Percentiles rank a stretch among this genome's conserved stretches.
phyloP scores from a whole-genome alignment of 805 yeast species.

The Lachancea sp. region DNA sequence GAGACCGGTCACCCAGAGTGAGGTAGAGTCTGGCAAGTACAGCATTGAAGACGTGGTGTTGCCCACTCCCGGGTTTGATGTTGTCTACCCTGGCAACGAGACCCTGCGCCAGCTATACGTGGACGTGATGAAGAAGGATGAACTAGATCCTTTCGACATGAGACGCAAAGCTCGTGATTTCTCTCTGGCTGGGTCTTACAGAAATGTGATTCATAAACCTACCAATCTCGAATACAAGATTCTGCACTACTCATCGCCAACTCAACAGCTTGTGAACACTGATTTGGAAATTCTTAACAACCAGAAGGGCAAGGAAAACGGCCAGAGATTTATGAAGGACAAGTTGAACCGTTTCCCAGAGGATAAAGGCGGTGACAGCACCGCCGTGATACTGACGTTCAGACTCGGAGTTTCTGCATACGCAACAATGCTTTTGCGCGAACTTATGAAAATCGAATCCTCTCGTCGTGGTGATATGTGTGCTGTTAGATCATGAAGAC shows the following conservation, averaged over 20 bases:
- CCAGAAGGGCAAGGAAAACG: constrained; percentile 29
- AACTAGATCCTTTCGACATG: constrained; percentile 81
- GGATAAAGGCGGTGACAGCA: constrained; percentile 41
- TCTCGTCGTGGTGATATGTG: constrained; percentile 47
- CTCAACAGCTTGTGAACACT: constrained; percentile 69
- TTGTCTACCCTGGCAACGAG: constrained; percentile 72
- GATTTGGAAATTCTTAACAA: constrained; percentile 56
- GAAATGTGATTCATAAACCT: constrained; percentile 66
- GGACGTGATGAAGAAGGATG: constrained; percentile 71
- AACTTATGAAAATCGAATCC: constrained; percentile 75
- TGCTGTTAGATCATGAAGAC: constrained; percentile 25
- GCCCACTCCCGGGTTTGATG: constrained; percentile 96
- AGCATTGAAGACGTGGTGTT: constrained; percentile 78
- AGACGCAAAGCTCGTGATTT: constrained; percentile 79
- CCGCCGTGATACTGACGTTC: constrained; percentile 70
- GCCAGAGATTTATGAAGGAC: constrained; percentile 28
- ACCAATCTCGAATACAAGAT: constrained; percentile 53
- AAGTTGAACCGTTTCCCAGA: constrained; percentile 30
- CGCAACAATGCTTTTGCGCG: constrained; percentile 97
- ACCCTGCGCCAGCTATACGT: constrained; percentile 55
- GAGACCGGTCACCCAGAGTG: constrained; percentile 67
- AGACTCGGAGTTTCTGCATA: constrained; percentile 81
- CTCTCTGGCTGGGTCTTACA: constrained; percentile 85
- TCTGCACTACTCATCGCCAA: constrained; percentile 54
- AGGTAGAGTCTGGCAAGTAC: constrained; percentile 50